Base-by-base conservation (phyloP, 306 rosid genomes). In the Parietaria judaica region DNA sequence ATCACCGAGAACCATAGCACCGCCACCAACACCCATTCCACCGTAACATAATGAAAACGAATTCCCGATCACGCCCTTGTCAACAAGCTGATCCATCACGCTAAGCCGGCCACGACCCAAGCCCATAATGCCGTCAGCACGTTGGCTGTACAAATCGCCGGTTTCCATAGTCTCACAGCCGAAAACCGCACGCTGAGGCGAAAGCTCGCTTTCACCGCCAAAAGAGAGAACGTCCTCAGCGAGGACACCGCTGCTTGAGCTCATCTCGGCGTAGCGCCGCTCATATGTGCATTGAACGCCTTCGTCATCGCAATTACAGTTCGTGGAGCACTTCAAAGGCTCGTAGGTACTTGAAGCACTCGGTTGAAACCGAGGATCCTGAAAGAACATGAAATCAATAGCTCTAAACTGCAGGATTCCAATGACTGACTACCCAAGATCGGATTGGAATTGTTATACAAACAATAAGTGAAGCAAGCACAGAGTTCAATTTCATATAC, bases 21-120 rank as follows among this genome's bases (percentile, higher is more conserved):
- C 84, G 65, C 84, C 84, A 56, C 84, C 81, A n/a, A 79, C 51
- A 52, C 79, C 78, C 84, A 79, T 79, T 62, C 81, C 84, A 52
- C 84, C 84, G 11, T 79, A 79, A 62, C 84, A 79, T 55, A 79
- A 68, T 41, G 84, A 79, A 52, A 79, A 79, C 4, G 84, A 79
- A 51, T 79, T 74, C 44, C 78, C 71, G 52, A 79, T 67, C 53
- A 72, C 78, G 49, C 71, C 70, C 73, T 79, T 79, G 9, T 69
- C 75, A 54, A 72, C 84, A 64, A 79, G 80, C 39, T 79, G 84
- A 51, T 79, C 84, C 84, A 79, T 79, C 74, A 79, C 78, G 34
- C 84, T 79, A 57, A 79, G 80, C 35, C 17, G 61, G 36, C 84
- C 84, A 4, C 84, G 76, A 14, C 84, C 84, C 73, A 79, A 72